Evolutionary conservation across 2,329 filamentous ascomycete genomes (phyloP), one percentile per base, ranked within the genome.

Genomic region (Cladophialophora exuberans): DNA sequence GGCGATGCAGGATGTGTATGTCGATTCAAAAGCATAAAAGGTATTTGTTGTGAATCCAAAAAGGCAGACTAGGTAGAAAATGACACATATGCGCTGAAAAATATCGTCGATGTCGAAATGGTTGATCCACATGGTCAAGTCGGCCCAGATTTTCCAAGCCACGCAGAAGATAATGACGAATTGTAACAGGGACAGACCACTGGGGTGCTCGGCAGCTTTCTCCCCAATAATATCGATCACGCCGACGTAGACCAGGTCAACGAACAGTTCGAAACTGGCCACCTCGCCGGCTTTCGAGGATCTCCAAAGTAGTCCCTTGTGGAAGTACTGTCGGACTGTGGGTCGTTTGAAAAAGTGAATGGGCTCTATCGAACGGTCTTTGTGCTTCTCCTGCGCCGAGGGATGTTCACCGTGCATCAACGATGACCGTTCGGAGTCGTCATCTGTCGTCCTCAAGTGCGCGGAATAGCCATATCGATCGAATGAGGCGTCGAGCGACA

Each of bases 241-340:
- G 10, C 74, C 75, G 44, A 79, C 75, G 70, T 77, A 79, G 7
- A 79, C 65, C 31, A 80, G 65, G 50, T 79, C 77, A 1, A 80
- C 73, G 56, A 80, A 79, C 26, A 79, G 71, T 63, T 79, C 76
- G 54, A 79, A 79, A 10, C 76, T 73, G 1, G 69, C 70, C 4
- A 75, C 76, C 61, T 72, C 82, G 67, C 83, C 81, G 17, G 75
- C 72, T 46, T 80, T 78, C 6, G 76, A 77, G 1, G 82, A 79
- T 45, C 84, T 75, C 84, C 84, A 87, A 6, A 87, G 69, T 10
- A 87, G 73, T 0, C 83, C 83, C 55, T 82, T 82, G 65, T 87
- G 83, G 63, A 86, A 86, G 70, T 86, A 86, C 70, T 87, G 84
- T 54, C 83, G 76, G 3, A 87, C 75, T 5, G 82, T 77, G 0